Conservation (phyloP, 1,284 basidiomycete species). For the Stereum hirsutum region DNA sequence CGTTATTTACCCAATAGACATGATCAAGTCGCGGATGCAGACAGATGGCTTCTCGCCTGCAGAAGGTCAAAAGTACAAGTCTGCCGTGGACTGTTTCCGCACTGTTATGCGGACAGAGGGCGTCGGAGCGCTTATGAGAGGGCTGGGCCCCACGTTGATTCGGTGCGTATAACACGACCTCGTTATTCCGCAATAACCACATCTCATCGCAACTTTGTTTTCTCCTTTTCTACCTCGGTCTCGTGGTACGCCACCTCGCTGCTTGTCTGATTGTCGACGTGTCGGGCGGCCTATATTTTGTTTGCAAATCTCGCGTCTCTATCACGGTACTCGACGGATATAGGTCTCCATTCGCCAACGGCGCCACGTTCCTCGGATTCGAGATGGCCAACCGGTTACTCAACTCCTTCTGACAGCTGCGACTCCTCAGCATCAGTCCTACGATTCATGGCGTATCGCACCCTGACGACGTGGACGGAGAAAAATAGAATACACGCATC, state of each 20-base stretch:
- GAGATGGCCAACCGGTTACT: slow-evolving; percentile 75
- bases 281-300: too few relatives aligned
- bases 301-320: too few relatives aligned
- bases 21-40: slow-evolving; percentile 94
- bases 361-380: slow-evolving; percentile 89
- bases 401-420: slow-evolving; percentile 23
- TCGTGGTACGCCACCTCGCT: too few relatives aligned
- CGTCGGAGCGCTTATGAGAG: slow-evolving; percentile 79
- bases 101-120: slow-evolving; percentile 82
- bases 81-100: slow-evolving; percentile 74
- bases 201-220: slow-evolving; percentile 8
- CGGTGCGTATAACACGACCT: slow-evolving; percentile 40
- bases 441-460: too few relatives aligned
- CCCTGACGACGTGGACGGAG: too few relatives aligned
- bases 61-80: slow-evolving; percentile 75
- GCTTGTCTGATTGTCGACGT: too few relatives aligned
- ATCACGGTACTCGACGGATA: too few relatives aligned
- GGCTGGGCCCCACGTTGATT: slow-evolving; percentile 86
- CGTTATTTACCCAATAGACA: slow-evolving; percentile 87
- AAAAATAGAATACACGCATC: too few relatives aligned
- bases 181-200: slow-evolving; percentile 8
- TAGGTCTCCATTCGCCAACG: slow-evolving; percentile 86
- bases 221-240: too few relatives aligned
- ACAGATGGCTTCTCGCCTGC: slow-evolving; percentile 79
- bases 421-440: too few relatives aligned